Conservation (phyloP, 2,329 filamentous ascomycete genomes). For the Dothideomycetes sp. region DNA sequence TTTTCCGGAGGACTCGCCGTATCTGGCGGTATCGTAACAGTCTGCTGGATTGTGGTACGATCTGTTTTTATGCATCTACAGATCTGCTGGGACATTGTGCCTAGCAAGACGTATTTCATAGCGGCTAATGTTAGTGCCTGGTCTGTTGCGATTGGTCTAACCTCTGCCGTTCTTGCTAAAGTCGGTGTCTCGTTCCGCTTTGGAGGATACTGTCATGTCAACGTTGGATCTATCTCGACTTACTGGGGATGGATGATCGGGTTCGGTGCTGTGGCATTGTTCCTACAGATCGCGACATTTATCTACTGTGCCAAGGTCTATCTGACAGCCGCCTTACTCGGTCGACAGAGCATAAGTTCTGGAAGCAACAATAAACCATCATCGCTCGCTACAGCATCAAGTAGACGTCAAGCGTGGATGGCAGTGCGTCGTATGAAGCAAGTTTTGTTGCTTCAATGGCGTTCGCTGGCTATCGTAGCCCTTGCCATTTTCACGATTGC, state of each 20-base stretch:
- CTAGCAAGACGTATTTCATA: constrained; percentile 24
- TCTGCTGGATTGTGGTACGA: constrained; percentile 66
- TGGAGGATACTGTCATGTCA: constrained; percentile 83
- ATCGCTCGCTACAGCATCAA: constrained; percentile 17
- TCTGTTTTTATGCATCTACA: constrained; percentile 32
- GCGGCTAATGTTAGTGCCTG: constrained; percentile 25
- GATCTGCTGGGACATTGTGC: constrained; percentile 30
- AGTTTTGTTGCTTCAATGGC: constrained; percentile 75
- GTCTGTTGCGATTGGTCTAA: constrained; percentile 24
- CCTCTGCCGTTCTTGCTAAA: constrained; percentile 35
- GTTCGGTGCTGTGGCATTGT: constrained; percentile 25
- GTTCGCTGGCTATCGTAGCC: constrained; percentile 68
- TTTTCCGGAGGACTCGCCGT: constrained; percentile 70
- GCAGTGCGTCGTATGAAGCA: constrained; percentile 65
- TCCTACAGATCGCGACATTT: constrained; percentile 28
- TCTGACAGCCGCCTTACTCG: constrained; percentile 17
- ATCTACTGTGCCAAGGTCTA: constrained; percentile 30
- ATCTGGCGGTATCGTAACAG: constrained; percentile 66
- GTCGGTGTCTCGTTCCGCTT: constrained; percentile 47
- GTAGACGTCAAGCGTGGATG: constrained; percentile 42
- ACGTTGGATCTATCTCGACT: constrained; percentile 38
- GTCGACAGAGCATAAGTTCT: constrained; percentile 10
- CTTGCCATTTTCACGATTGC: constrained; percentile 51
- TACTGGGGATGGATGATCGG: constrained; percentile 33
- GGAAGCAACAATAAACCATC: constrained; percentile 15